Base-by-base conservation (phyloP, 1,284 basidiomycete species). In the Malassezia cuniculi region DNA sequence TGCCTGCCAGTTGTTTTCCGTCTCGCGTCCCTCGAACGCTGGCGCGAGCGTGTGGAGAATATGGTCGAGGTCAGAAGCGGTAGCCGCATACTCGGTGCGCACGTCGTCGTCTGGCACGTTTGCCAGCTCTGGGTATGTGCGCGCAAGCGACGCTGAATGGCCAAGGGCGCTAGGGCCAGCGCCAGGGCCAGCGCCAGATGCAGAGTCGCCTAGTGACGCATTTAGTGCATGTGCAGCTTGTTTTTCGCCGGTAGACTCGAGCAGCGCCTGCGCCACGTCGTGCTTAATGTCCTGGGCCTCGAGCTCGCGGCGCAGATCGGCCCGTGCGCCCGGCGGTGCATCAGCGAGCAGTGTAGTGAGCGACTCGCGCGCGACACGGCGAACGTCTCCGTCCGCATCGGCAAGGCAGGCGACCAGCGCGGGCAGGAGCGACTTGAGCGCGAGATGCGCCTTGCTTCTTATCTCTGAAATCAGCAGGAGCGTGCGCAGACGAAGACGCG, bases 221-320 rank as follows among this genome's bases (percentile, higher is more conserved):
- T 54, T 48, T 2, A 74, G 56, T 32, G 54, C 60, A 18, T 75
- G 74, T 7, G 69, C 63, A 27, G 89, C 87, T 5, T 79, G 77
- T 69, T 90, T 93, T 31, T 86, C 28, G 6, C 38, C 37, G 9
- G 38, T 38, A 18, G 38, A 21, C 33, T 51, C 48, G 34, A 10
- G 25, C 16, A 22, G 32, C 32, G 15, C n/a, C 19, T 3, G 18
- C 6, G 22, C 10, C 14, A 8, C 26, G 21, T 3, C 18, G 18
- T 11, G 19, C 9, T 27, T 76, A 24, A 90, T 82, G 33, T 75
- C 76, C 66, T 82, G 81, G 65, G 81, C 82, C 2, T 76, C 69
- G 73, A 97, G 75, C 63, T 87, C 82, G 63, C 84, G 87, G 72
- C 94, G 94, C 37, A 97, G 73, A 64, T 95, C 89, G 1, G 85